Base-by-base conservation (phyloP, 306 rosid genomes). In the Sophora flavescens region DNA sequence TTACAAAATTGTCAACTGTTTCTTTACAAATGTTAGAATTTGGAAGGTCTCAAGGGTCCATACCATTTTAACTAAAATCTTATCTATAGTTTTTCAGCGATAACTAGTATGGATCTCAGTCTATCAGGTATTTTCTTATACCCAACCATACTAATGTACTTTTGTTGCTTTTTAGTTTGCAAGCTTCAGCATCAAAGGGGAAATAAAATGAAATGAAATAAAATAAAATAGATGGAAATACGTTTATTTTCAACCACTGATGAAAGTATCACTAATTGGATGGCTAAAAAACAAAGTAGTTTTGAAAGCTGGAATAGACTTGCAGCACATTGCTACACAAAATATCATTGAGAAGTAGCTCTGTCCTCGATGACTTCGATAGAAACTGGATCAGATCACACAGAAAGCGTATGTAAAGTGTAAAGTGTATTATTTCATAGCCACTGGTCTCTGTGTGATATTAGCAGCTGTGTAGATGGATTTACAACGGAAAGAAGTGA, bases 101-200 rank as follows among this genome's bases (percentile, higher is more conserved):
- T 50, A 68, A 50, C 15, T 45, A 8, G 38, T 38, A 14, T 68
- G 39, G 13, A 48, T 8, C 18, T 68, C 74, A 68, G n/a, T 30
- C 3, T 18, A 18, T 9, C 26, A 68, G 30, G 45, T 68, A 68
- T 26, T 44, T 42, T 45, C 54, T 44, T 54, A 42, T 8, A 66
- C 11, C 60, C 61, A 30, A 28, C 44, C 45, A 30, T 14, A 45
- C 42, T 30, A 32, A 8, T 50, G 8, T 50, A 48, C 15, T 50
- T 50, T 14, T 36, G 41, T 50, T 6, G 6, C 48, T 68, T 32
- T 50, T 50, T 15, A 48, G n/a, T 15, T 51, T 45, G 26, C 58
- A 22, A 22, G 14, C 48, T 33, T 51, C 61, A 33, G 15, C 11
- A n/a, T 33, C 8, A 26, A 69, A 32, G 47, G 9, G 39, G 12